phyloP scores from a whole-genome alignment of 1,284 basidiomycete genomes.

The Ustilago curta region DNA sequence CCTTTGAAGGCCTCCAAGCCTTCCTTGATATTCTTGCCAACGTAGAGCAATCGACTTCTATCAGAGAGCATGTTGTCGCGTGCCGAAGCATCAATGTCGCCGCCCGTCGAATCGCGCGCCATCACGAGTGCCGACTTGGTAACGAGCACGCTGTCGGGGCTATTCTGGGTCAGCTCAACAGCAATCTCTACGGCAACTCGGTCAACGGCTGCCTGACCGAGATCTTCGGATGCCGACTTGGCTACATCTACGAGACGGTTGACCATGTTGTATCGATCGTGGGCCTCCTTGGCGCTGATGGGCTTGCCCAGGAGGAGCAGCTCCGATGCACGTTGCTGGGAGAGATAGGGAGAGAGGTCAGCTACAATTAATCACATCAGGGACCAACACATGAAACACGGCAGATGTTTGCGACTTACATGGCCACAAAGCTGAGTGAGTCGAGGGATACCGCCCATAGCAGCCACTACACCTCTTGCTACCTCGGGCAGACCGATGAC shows the following conservation, averaged over 20 bases:
- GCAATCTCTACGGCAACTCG: constrained; percentile 77
- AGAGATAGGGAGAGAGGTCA: neutral
- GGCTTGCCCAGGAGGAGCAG: constrained; percentile 79
- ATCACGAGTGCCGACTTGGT: constrained; percentile 74
- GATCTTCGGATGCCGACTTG: constrained; percentile 72
- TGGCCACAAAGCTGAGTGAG: constrained; percentile 60
- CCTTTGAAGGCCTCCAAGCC: constrained; percentile 72
- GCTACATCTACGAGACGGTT: constrained; percentile 55
- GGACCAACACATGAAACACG: too few relatives aligned
- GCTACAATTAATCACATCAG: neutral
- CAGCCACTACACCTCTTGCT: constrained; percentile 80
- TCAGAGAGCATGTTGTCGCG: constrained; percentile 73
- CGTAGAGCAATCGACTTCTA: constrained; percentile 75
- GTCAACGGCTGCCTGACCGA: constrained; percentile 75
- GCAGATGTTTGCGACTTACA: constrained; percentile 22
- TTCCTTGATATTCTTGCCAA: constrained; percentile 80
- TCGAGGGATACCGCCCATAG: constrained; percentile 76
- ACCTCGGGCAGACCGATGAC: constrained; percentile 85
- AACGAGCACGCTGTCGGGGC: constrained; percentile 82
- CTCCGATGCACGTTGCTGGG: constrained; percentile 78
- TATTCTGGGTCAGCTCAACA: constrained; percentile 76
- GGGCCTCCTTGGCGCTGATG: constrained; percentile 78
- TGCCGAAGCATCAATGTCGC: constrained; percentile 75
- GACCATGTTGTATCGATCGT: constrained; percentile 77
- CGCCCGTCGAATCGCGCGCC: constrained; percentile 56